Conservation (phyloP, 139 green algal genomes). For the Chlorella sp. region DNA sequence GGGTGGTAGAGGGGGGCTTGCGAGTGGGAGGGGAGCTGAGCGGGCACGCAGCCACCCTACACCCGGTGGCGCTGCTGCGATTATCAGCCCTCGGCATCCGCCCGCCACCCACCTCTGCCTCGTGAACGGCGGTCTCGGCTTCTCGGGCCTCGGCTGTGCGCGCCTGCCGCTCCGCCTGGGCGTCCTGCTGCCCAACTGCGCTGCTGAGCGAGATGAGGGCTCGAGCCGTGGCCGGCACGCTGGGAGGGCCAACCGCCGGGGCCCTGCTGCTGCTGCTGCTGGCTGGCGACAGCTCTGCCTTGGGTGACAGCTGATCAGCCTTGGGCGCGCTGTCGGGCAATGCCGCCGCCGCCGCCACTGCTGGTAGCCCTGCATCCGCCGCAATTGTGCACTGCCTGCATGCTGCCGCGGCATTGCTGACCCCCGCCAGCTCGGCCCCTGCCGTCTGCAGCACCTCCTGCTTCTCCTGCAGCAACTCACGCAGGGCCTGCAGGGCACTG, state of each 20-base stretch:
- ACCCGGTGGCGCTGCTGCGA: too few species aligned
- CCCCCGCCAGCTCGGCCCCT: neutral
- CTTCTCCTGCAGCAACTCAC: neutral
- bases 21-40: too few species aligned
- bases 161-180: neutral
- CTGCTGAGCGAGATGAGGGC: neutral
- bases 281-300: too few species aligned
- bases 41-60: too few species aligned
- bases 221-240: slow-evolving; percentile 5
- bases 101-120: neutral
- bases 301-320: too few species aligned
- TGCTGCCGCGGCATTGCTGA: too few species aligned
- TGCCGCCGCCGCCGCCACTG: too few species aligned
- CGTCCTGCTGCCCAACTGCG: neutral
- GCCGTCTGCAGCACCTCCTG: slow-evolving; percentile 5
- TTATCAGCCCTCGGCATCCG: neutral
- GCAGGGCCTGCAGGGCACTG: neutral
- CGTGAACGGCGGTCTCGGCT: neutral
- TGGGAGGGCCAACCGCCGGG: neutral
- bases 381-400: too few species aligned
- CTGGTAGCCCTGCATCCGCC: too few species aligned
- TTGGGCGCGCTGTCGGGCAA: too few species aligned
- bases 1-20: neutral
- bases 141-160: neutral
- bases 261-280: neutral